A percentile compares a stretch with the other conserved stretches of the same genome.
phyloP scores from a whole-genome alignment of 768 basidiomycete genomes.

The Kwoniella sp. region DNA sequence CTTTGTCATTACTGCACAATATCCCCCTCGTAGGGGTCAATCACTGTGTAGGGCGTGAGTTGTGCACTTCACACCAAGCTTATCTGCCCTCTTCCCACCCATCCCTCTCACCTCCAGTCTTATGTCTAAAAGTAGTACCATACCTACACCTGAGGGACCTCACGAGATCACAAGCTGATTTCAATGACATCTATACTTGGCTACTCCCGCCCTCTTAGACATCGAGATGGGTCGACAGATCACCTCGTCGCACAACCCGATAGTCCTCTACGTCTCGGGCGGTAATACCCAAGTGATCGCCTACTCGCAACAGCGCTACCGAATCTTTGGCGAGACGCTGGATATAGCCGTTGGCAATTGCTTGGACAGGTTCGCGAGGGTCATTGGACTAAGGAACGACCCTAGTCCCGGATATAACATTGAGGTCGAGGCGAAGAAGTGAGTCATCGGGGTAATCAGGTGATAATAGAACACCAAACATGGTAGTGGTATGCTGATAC shows the following conservation, averaged over 20 bases:
- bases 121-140: too few species aligned
- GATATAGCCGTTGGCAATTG: constrained; percentile 99
- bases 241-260: constrained; percentile 89
- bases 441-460: constrained; percentile 19
- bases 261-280: constrained; percentile 96
- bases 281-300: constrained; percentile 99
- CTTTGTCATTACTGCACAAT: constrained; percentile 78
- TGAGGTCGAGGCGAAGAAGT: constrained; percentile 93
- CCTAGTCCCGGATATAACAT: constrained; percentile 97
- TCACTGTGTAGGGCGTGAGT: constrained; percentile 95
- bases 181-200: too few species aligned
- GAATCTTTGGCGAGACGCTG: constrained; percentile 97
- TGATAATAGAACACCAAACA: background rate
- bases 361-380: constrained; percentile 92
- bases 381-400: constrained; percentile 91
- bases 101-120: too few species aligned
- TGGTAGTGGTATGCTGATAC: constrained; percentile 3
- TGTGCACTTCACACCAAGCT: background rate
- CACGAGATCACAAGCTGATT: background rate
- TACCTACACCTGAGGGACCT: too few species aligned
- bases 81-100: background rate
- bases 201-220: too few species aligned
- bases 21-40: constrained; percentile 98
- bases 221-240: constrained; percentile 98
- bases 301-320: constrained; percentile 93